Evolutionary conservation across 2,329 filamentous ascomycete genomes (phyloP).

Genomic region (Botrytis fragariae): DNA sequence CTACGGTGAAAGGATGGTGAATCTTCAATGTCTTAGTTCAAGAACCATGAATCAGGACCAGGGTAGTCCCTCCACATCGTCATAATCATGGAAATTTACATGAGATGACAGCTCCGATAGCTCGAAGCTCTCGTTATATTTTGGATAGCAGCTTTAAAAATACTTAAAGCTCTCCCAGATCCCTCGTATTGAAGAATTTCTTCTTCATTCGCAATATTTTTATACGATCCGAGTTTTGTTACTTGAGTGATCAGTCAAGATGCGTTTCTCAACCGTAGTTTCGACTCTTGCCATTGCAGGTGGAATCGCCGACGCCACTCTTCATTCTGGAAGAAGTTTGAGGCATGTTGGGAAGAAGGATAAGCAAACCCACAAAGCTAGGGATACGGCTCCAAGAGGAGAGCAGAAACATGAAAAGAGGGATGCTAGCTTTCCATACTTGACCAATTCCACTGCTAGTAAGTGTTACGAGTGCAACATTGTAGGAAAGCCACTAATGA

Average conservation of each 20-base stretch:
- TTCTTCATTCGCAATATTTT: not conserved
- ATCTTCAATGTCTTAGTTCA: not conserved
- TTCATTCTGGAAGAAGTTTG: slow-evolving; percentile 19
- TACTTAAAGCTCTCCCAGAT: slow-evolving; percentile 12
- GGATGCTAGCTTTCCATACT: slow-evolving; percentile 3
- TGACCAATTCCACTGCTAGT: slow-evolving; percentile 20
- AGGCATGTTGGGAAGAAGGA: slow-evolving; percentile 20
- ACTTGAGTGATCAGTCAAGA: slow-evolving; percentile 14
- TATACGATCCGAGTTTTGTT: slow-evolving; percentile 10
- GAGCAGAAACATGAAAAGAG: slow-evolving; percentile 3
- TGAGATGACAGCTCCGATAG: slow-evolving; percentile 5
- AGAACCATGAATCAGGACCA: not conserved
- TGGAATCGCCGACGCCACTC: slow-evolving; percentile 16
- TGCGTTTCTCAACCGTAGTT: slow-evolving; percentile 21
- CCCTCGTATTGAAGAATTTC: not conserved
- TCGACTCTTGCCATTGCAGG: slow-evolving; percentile 18
- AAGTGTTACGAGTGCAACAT: not conserved
- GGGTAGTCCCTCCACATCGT: slow-evolving; percentile 3
- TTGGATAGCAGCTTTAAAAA: not conserved
- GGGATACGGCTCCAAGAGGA: not conserved
- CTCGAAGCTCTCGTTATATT: not conserved
- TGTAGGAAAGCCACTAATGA: not conserved
- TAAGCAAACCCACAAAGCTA: not conserved
- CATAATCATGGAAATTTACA: slow-evolving; percentile 2
- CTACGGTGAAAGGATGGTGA: slow-evolving; percentile 3